Percentiles rank a stretch among this genome's conserved stretches.
Conservation (phyloP, 345 rosid species). For the Linum lewisii region DNA sequence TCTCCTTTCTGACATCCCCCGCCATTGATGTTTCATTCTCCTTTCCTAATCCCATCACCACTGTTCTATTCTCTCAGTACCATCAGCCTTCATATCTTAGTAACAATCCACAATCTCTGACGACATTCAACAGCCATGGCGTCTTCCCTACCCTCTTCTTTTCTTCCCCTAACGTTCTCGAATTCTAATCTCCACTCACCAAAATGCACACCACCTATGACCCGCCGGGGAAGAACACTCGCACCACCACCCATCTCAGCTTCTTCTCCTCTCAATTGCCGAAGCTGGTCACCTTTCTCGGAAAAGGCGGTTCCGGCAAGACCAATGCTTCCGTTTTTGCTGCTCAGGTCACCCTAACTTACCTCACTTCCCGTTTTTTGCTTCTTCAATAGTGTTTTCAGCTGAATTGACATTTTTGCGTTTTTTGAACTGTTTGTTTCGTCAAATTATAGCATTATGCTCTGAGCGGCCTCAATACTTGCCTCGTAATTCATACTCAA, state of each 20-base stretch:
- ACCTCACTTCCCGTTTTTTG: neutral
- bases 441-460: conserved; percentile 58
- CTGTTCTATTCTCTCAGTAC: neutral
- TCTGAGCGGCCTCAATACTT: conserved; percentile 57
- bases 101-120: no score
- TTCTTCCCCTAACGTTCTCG: conserved; percentile 16
- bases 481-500: conserved; percentile 73
- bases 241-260: conserved; percentile 24
- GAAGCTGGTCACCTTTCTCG: conserved; percentile 61
- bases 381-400: neutral
- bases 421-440: neutral
- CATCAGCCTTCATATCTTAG: neutral
- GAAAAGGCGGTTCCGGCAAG: conserved; percentile 93
- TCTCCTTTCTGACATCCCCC: neutral
- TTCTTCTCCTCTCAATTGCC: conserved; percentile 26
- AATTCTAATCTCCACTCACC: conserved; percentile 11
- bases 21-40: neutral
- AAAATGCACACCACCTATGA: conserved; percentile 5
- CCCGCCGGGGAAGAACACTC: conserved; percentile 12
- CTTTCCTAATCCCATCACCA: neutral
- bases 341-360: conserved; percentile 46
- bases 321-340: conserved; percentile 77
- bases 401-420: neutral
- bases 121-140: neutral
- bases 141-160: conserved; percentile 19